Percentiles rank a stretch among this genome's conserved stretches.
Evolutionary conservation across 768 basidiomycete genomes (phyloP).

Genomic region (Serendipita vermifera): DNA sequence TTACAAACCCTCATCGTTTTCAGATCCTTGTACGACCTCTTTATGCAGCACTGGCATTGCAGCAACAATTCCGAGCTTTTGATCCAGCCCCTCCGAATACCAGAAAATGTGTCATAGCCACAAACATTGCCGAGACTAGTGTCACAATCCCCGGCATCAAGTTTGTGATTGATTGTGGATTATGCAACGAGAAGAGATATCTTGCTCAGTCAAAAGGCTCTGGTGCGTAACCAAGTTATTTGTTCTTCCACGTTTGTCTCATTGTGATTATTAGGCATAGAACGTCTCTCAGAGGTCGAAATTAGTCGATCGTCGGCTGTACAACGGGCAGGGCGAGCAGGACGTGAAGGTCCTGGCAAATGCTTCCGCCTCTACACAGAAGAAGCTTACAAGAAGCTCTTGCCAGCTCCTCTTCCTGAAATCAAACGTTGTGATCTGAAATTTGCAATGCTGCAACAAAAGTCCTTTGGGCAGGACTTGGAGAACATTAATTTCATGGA

Average conservation of each 20-base stretch:
- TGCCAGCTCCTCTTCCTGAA: constrained; percentile 64
- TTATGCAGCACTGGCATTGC: constrained; percentile 72
- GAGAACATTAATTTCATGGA: constrained; percentile 84
- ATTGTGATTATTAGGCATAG: constrained; percentile 47
- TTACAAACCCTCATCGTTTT: constrained; percentile 10
- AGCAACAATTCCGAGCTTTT: constrained; percentile 72
- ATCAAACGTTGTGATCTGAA: constrained; percentile 79
- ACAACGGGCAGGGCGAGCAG: constrained; percentile 86
- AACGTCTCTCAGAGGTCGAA: constrained; percentile 67
- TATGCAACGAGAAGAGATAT: constrained; percentile 89
- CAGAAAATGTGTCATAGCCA: constrained; percentile 88
- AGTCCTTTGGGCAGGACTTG: constrained; percentile 69
- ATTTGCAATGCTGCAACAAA: constrained; percentile 72
- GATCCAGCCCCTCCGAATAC: constrained; percentile 45
- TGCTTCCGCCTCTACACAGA: constrained; percentile 94
- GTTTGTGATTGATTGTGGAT: constrained; percentile 92
- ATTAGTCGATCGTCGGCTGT: constrained; percentile 84
- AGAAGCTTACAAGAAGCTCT: constrained; percentile 54
- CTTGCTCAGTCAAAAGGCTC: constrained; percentile 55
- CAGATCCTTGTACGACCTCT: constrained; percentile 69
- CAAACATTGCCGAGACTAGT: constrained; percentile 96
- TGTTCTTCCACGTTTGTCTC: background rate
- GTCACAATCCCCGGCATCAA: constrained; percentile 94
- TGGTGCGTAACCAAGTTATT: constrained; percentile 29
- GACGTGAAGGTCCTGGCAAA: constrained; percentile 75